phyloP scores from a whole-genome alignment of 2,329 filamentous ascomycete genomes.

The Mollisiaceae sp. region DNA sequence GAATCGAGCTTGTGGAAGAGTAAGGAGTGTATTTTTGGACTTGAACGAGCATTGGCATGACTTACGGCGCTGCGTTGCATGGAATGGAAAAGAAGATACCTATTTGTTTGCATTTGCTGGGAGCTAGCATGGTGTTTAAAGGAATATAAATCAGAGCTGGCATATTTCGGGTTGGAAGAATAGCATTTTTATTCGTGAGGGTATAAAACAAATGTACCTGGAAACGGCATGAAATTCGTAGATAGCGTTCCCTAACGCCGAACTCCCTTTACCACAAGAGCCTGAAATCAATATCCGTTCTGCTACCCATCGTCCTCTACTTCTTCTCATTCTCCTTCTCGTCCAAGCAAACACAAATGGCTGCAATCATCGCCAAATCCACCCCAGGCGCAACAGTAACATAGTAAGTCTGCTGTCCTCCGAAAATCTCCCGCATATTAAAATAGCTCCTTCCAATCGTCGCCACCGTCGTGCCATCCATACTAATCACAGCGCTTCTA shows the following conservation, averaged over 20 bases:
- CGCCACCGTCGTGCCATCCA: conserved; percentile 56
- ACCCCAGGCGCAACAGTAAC: conserved; percentile 67
- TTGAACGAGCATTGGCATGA: neutral
- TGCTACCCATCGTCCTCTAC: neutral
- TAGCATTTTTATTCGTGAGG: neutral
- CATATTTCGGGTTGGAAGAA: neutral
- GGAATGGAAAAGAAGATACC: conserved; percentile 30
- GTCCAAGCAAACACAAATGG: conserved; percentile 71
- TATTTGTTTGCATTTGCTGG: conserved; percentile 26
- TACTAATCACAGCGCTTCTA: conserved; percentile 60
- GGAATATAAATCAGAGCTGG: neutral
- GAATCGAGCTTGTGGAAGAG: neutral
- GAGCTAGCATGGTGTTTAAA: neutral
- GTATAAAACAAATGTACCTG: neutral
- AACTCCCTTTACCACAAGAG: neutral
- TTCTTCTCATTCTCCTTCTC: conserved; percentile 62
- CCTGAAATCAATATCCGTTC: neutral
- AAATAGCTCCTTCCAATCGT: conserved; percentile 61
- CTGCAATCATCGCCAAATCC: conserved; percentile 68
- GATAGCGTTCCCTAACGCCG: neutral
- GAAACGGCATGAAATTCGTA: neutral
- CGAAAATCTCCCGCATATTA: conserved; percentile 61
- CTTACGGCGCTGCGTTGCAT: conserved; percentile 16
- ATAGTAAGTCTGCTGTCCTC: conserved; percentile 68
- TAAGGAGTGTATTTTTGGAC: neutral